These are phyloP conservation scores for Chloranthus sessilifolius DNA, from an alignment of 164 flowering plant genomes.

Conservation along the genomic window DNA sequence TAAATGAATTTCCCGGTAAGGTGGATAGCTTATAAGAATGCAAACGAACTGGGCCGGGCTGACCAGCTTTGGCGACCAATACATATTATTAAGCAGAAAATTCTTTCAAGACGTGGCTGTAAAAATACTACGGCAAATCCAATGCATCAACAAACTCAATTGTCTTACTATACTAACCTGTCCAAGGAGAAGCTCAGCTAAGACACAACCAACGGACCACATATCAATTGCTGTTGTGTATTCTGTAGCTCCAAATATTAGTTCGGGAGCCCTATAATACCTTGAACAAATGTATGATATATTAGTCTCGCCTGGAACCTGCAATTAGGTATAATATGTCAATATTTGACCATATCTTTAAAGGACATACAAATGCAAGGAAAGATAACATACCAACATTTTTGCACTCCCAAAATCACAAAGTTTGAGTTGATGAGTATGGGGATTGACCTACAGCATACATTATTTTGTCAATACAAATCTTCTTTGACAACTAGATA, in stretches of 20 bases:
- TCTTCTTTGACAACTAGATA: too few relatives aligned
- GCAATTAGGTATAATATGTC: constrained; percentile 4
- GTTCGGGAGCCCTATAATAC: constrained; percentile 96
- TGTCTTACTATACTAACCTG: constrained; percentile 46
- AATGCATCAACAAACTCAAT: not conserved
- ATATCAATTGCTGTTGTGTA: constrained; percentile 94
- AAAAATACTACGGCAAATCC: not conserved
- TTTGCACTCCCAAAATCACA: constrained; percentile 99
- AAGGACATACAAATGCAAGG: not conserved
- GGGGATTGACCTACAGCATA: constrained; percentile 79
- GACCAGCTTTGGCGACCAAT: too few relatives aligned
- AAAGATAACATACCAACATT: constrained; percentile 64
- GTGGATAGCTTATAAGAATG: too few relatives aligned
- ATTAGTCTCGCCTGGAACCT: constrained; percentile 97
- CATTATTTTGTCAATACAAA: constrained; percentile 6
- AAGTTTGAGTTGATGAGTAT: constrained; percentile 86
- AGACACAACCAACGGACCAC: constrained; percentile 98
- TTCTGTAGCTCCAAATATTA: constrained; percentile 96
- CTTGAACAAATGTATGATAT: constrained; percentile 96
- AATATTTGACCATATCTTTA: not conserved
- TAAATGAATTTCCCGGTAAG: too few relatives aligned
- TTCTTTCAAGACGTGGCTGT: not conserved
- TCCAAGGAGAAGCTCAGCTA: constrained; percentile 93
- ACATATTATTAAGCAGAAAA: too few relatives aligned
- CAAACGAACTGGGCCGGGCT: too few relatives aligned